These are phyloP conservation scores for Eucalyptus paniculata DNA, from an alignment of 345 rosid species.

Conservation along the genomic window DNA sequence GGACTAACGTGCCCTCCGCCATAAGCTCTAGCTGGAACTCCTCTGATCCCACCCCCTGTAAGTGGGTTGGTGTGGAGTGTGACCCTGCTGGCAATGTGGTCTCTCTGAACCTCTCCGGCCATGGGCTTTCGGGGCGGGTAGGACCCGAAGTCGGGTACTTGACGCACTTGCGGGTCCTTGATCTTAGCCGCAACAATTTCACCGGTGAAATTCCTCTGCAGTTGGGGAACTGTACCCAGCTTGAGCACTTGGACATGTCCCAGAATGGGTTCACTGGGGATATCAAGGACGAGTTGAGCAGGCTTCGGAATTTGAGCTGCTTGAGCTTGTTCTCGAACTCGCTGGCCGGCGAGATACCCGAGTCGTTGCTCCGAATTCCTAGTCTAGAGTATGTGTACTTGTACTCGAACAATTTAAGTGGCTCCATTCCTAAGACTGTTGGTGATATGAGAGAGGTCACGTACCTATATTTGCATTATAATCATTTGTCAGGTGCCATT, in stretches of 20 bases:
- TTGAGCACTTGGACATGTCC: constrained; percentile 43
- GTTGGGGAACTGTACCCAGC: constrained; percentile 42
- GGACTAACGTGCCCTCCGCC: constrained; percentile 25
- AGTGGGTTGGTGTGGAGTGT: constrained; percentile 54
- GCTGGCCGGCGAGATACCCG: constrained; percentile 47
- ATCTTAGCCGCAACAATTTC: constrained; percentile 39
- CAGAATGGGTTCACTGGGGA: constrained; percentile 37
- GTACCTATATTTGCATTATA: constrained; percentile 20
- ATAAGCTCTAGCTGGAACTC: constrained; percentile 42
- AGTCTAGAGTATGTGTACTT: constrained; percentile 17
- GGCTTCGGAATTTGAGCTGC: constrained; percentile 12
- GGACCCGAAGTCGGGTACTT: constrained; percentile 43
- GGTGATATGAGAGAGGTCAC: constrained; percentile 27
- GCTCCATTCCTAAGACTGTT: constrained; percentile 51
- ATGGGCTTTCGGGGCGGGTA: constrained; percentile 40
- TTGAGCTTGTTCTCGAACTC: constrained; percentile 33
- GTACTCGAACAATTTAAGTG: constrained; percentile 35
- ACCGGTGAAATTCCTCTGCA: constrained; percentile 32
- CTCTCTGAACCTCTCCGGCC: constrained; percentile 30
- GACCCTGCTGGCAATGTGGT: constrained; percentile 12
- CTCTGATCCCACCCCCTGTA: constrained; percentile 39
- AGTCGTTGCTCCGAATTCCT: constrained; percentile 30
- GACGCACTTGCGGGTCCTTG: constrained; percentile 21
- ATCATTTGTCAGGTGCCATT: constrained; percentile 47
- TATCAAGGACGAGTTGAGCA: constrained; percentile 24